Percentiles rank a stretch among this genome's conserved stretches.
These are phyloP conservation scores for Fagus crenata DNA, from an alignment of 306 rosid species.

Conservation along the genomic window DNA sequence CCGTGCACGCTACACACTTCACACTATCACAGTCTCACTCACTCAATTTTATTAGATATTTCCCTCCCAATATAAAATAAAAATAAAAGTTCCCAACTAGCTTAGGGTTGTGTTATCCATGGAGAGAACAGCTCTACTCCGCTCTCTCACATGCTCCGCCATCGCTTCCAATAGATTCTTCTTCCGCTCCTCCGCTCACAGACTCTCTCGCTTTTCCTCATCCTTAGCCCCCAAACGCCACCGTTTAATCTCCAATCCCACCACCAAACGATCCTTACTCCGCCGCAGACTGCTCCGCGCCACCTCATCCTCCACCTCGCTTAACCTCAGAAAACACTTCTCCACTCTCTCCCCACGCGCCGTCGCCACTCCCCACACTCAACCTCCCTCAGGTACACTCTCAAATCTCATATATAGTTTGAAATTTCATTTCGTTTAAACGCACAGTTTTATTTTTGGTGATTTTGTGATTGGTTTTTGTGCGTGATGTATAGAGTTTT, in stretches of 20 bases:
- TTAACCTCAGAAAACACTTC: slow-evolving; percentile 41
- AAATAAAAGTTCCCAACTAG: background rate
- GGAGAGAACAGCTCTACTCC: slow-evolving; percentile 79
- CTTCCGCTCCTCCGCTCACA: slow-evolving; percentile 44
- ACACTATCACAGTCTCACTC: background rate
- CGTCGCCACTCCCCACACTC: slow-evolving; percentile 52
- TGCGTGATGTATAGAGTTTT: too few relatives aligned
- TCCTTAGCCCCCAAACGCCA: slow-evolving; percentile 28
- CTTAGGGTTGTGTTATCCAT: slow-evolving; percentile 31
- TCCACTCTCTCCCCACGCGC: slow-evolving; percentile 65
- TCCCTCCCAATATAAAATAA: slow-evolving; percentile 15
- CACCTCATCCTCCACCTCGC: slow-evolving; percentile 25
- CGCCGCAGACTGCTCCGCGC: slow-evolving; percentile 46
- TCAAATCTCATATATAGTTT: background rate
- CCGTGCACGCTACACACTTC: background rate
- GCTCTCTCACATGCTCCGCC: slow-evolving; percentile 59
- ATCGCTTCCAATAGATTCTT: slow-evolving; percentile 45
- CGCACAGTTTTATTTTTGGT: too few relatives aligned
- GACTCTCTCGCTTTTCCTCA: slow-evolving; percentile 9
- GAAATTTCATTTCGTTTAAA: background rate
- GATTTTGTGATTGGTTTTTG: too few relatives aligned
- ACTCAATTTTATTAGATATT: background rate
- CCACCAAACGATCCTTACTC: slow-evolving; percentile 31
- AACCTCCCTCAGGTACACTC: slow-evolving; percentile 50
- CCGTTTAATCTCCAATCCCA: slow-evolving; percentile 15